phyloP scores from a whole-genome alignment of 129 eudicot species.

The Lactuca sativa region DNA sequence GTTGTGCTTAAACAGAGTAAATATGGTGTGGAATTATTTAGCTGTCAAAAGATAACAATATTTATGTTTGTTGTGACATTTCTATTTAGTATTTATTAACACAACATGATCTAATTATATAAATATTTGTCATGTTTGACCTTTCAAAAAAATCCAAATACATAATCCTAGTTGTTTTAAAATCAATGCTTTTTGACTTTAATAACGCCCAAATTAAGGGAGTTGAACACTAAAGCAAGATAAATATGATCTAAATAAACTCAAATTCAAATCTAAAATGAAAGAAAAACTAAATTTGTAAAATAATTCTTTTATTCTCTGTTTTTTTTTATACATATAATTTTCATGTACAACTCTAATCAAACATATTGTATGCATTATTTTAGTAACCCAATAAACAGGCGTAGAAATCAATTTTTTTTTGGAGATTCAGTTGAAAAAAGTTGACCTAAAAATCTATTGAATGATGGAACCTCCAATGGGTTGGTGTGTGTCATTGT shows the following conservation, averaged over 20 bases:
- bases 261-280: constrained; percentile 61
- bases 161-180: too few species aligned
- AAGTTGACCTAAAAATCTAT: constrained; percentile 55
- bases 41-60: too few species aligned
- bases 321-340: constrained; percentile 56
- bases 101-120: too few species aligned
- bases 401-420: background rate
- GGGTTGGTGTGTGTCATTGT: constrained; percentile 74
- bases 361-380: constrained; percentile 42
- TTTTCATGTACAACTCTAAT: constrained; percentile 59
- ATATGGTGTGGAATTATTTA: too few species aligned
- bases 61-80: too few species aligned
- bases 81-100: too few species aligned
- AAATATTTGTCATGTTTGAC: too few species aligned
- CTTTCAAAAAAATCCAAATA: too few species aligned
- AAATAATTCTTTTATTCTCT: constrained; percentile 59
- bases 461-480: constrained; percentile 67
- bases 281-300: constrained; percentile 19
- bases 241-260: background rate
- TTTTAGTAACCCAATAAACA: background rate
- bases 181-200: too few species aligned
- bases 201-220: too few species aligned
- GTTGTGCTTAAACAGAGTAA: too few species aligned
- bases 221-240: too few species aligned
- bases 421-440: background rate